These are phyloP conservation scores for Septoria linicola DNA, from an alignment of 2,329 filamentous ascomycete genomes.

Conservation along the genomic window DNA sequence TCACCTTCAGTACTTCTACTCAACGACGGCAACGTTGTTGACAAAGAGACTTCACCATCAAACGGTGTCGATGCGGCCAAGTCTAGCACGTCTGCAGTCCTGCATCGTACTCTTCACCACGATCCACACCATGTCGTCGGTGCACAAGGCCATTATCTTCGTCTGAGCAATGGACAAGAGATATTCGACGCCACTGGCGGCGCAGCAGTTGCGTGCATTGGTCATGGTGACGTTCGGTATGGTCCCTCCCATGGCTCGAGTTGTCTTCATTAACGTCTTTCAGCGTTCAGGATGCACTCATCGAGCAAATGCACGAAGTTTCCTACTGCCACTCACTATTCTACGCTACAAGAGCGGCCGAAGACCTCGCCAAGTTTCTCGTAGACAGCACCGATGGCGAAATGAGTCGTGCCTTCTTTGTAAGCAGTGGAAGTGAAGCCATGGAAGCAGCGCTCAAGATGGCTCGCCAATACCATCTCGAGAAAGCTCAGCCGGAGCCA, in stretches of 20 bases:
- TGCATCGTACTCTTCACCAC: slow-evolving; percentile 53
- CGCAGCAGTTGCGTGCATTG: slow-evolving; percentile 69
- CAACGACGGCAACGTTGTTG: slow-evolving; percentile 29
- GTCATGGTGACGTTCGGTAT: slow-evolving; percentile 60
- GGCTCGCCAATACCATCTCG: slow-evolving; percentile 64
- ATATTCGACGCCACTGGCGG: slow-evolving; percentile 74
- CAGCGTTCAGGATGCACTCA: slow-evolving; percentile 58
- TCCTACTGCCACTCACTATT: slow-evolving; percentile 60
- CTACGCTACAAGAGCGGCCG: slow-evolving; percentile 55
- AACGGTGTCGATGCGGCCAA: slow-evolving; percentile 6
- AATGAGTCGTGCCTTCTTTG: slow-evolving; percentile 57
- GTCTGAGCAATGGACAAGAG: slow-evolving; percentile 54
- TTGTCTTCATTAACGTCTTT: neutral
- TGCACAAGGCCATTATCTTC: slow-evolving; percentile 54
- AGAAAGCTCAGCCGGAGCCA: slow-evolving; percentile 53
- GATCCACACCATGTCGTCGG: slow-evolving; percentile 50
- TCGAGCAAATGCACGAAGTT: slow-evolving; percentile 57
- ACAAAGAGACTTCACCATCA: neutral
- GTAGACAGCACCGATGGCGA: slow-evolving; percentile 52
- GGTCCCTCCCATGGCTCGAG: neutral
- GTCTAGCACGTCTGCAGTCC: slow-evolving; percentile 35
- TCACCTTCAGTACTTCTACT: slow-evolving; percentile 23
- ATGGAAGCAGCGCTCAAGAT: slow-evolving; percentile 69
- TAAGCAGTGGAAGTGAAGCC: slow-evolving; percentile 63
- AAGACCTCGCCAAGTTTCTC: slow-evolving; percentile 54